Evolutionary conservation across 768 basidiomycete genomes (phyloP).

Genomic region (Postia placenta): DNA sequence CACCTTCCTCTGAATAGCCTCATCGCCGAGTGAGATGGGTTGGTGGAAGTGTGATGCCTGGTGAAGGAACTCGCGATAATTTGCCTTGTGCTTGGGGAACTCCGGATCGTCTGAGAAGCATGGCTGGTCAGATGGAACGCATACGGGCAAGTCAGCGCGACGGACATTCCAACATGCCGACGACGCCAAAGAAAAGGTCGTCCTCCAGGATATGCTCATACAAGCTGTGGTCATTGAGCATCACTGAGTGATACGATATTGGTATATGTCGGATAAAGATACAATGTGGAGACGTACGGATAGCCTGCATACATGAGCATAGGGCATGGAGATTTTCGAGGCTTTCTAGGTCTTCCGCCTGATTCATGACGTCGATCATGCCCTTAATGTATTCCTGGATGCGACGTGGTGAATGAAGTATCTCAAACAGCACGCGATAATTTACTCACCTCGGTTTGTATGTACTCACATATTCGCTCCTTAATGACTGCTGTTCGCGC

Average conservation of each 20-base stretch:
- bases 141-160: conserved; percentile 6
- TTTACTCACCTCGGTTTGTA: conserved; percentile 74
- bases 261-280: background rate
- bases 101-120: conserved; percentile 81
- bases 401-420: conserved; percentile 3
- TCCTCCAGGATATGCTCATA: conserved; percentile 95
- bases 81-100: conserved; percentile 93
- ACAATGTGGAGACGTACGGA: conserved; percentile 50
- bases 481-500: conserved; percentile 67
- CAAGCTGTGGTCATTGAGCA: conserved; percentile 90
- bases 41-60: conserved; percentile 82
- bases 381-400: conserved; percentile 81
- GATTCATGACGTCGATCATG: conserved; percentile 76
- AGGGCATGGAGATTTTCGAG: conserved; percentile 86
- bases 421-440: background rate
- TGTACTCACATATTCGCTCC: conserved; percentile 86
- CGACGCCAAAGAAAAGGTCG: conserved; percentile 85
- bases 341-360: conserved; percentile 91
- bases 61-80: conserved; percentile 90
- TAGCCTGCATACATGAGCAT: conserved; percentile 90
- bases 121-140: conserved; percentile 3
- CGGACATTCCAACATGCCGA: conserved; percentile 96
- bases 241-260: conserved; percentile 45
- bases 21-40: conserved; percentile 79
- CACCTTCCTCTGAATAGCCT: conserved; percentile 74